A percentile compares a stretch with the other conserved stretches of the same genome.
Evolutionary conservation across 2,329 filamentous ascomycete genomes (phyloP).

Genomic region (Claviceps sorghi): DNA sequence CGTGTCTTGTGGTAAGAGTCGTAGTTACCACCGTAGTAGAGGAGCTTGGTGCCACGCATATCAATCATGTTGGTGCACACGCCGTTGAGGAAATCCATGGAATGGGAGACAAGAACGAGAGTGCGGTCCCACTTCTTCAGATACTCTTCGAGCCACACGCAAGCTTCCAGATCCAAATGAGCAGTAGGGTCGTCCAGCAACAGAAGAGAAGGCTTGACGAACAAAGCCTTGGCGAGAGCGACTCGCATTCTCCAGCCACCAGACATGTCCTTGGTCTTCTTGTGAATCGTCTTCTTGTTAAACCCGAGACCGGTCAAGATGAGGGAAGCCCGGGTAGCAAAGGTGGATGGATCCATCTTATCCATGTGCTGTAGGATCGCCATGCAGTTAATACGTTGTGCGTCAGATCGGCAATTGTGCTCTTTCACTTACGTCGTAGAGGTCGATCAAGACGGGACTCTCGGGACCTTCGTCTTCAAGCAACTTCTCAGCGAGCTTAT

Average conservation of each 20-base stretch:
- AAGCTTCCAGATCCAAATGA: slow-evolving; percentile 97
- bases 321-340: slow-evolving; percentile 85
- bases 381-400: slow-evolving; percentile 9
- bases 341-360: slow-evolving; percentile 95
- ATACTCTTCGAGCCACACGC: slow-evolving; percentile 99
- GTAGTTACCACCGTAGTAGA: slow-evolving; percentile 99
- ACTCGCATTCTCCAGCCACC: slow-evolving; percentile 99
- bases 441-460: slow-evolving; percentile 73
- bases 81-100: slow-evolving; percentile 97
- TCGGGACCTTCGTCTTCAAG: slow-evolving; percentile 89
- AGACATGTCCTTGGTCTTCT: slow-evolving; percentile 99
- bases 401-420: not conserved
- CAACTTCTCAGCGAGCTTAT: slow-evolving; percentile 76
- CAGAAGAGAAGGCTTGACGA: slow-evolving; percentile 92
- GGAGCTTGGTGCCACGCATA: slow-evolving; percentile 76
- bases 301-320: slow-evolving; percentile 98
- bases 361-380: slow-evolving; percentile 67
- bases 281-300: slow-evolving; percentile 95
- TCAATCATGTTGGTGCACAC: slow-evolving; percentile 98
- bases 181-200: slow-evolving; percentile 96
- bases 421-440: slow-evolving; percentile 66
- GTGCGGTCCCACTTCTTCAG: slow-evolving; percentile 99
- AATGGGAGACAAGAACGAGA: slow-evolving; percentile 91
- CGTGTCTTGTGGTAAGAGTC: slow-evolving; percentile 95
- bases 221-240: slow-evolving; percentile 89